Percentiles rank a stretch among this genome's conserved stretches.
These are phyloP conservation scores for Hura crepitans DNA, from an alignment of 441 rosid genomes.

Conservation along the genomic window DNA sequence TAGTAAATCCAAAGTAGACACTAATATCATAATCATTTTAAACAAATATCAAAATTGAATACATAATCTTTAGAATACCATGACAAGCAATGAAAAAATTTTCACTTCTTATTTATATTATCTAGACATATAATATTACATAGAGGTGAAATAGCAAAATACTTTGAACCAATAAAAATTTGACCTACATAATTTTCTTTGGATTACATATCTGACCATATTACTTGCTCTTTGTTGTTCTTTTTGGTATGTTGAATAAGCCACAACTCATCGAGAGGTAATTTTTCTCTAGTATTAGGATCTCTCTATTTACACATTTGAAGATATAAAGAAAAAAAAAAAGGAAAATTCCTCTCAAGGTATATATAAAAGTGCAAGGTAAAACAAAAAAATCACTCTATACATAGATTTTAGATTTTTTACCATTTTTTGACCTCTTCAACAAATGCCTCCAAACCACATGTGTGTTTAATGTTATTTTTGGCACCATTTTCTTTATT, in stretches of 20 bases:
- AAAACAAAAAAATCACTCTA: no score
- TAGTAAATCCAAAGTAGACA: no score
- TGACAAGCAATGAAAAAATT: no score
- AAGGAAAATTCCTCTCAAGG: not conserved
- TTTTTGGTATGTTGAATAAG: not conserved
- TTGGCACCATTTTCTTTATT: not conserved
- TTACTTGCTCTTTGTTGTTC: not conserved
- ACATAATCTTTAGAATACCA: no score
- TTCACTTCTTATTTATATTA: no score
- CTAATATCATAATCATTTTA: no score
- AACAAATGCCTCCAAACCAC: not conserved
- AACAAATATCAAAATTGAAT: no score
- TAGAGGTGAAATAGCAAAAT: no score
- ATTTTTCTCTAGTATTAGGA: not conserved
- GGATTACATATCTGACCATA: not conserved
- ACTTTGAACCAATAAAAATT: no score
- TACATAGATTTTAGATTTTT: not conserved
- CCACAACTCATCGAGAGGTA: not conserved
- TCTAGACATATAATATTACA: no score
- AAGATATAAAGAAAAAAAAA: not conserved
- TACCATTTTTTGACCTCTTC: not conserved
- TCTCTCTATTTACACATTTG: not conserved
- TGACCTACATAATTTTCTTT: not conserved
- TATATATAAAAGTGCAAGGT: rapidly evolving
- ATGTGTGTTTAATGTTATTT: not conserved